Conservation (phyloP, 148 eudicot genomes). For the Rhododendron ferrugineum region DNA sequence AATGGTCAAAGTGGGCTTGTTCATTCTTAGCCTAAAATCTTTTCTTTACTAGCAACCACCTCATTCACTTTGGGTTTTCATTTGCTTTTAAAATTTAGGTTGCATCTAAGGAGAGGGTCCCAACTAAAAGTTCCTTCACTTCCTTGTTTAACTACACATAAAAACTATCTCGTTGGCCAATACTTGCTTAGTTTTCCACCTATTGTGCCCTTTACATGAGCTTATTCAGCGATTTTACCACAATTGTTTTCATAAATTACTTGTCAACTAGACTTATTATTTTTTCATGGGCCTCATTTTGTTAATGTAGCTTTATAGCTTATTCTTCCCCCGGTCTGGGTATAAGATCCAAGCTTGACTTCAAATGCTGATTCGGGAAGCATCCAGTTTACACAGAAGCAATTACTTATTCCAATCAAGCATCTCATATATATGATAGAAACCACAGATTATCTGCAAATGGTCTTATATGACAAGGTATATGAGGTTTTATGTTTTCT, state of each 20-base stretch:
- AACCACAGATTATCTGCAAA: not conserved
- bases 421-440: not conserved
- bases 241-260: not conserved
- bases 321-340: not conserved
- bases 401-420: not conserved
- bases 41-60: not conserved
- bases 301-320: not conserved
- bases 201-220: not conserved
- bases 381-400: not conserved
- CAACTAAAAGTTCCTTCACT: not conserved
- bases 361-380: not conserved
- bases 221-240: not conserved
- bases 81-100: not conserved
- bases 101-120: not conserved
- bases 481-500: not conserved
- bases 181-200: not conserved
- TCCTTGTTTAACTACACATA: not conserved
- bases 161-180: not conserved
- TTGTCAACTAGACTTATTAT: not conserved
- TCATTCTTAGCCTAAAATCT: not conserved
- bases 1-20: not conserved
- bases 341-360: not conserved
- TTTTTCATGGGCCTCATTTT: not conserved
- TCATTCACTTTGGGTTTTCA: not conserved
- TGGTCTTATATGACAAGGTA: not conserved